Conservation (phyloP, 495 filamentous ascomycete species). For the Cercophora sp. region DNA sequence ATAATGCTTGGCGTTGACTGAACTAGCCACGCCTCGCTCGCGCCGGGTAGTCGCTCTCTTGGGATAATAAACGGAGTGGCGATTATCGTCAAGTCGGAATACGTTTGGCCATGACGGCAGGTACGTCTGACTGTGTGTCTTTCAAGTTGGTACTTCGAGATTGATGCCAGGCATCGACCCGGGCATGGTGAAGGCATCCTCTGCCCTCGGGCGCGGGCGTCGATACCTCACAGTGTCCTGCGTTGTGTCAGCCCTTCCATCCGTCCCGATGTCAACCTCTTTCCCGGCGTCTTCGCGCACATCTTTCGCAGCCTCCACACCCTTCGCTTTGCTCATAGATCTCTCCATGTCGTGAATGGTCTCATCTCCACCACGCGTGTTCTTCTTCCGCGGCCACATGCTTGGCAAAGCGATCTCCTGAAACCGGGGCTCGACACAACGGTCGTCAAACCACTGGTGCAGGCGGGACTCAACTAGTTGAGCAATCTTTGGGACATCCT, state of each 20-base stretch:
- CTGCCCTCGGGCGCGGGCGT: constrained; percentile 29
- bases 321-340: constrained; percentile 43
- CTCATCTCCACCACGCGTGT: constrained; percentile 64
- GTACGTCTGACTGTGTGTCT: too few relatives aligned
- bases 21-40: too few relatives aligned
- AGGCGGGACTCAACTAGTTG: constrained; percentile 87
- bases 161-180: constrained; percentile 27
- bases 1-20: too few relatives aligned
- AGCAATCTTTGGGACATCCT: constrained; percentile 97
- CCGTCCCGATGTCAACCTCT: constrained; percentile 42
- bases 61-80: too few relatives aligned
- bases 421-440: constrained; percentile 90
- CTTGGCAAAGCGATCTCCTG: constrained; percentile 92
- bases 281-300: constrained; percentile 44
- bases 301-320: constrained; percentile 45
- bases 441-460: constrained; percentile 95
- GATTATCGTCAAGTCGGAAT: background rate
- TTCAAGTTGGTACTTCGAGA: constrained; percentile 21
- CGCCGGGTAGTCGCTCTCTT: too few relatives aligned
- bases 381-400: constrained; percentile 87
- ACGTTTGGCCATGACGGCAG: too few relatives aligned
- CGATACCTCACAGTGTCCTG: constrained; percentile 37
- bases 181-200: constrained; percentile 35
- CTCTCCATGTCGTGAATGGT: constrained; percentile 37
- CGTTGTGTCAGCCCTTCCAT: constrained; percentile 30